phyloP scores from a whole-genome alignment of 805 yeast species.

The Torulaspora quercuum region DNA sequence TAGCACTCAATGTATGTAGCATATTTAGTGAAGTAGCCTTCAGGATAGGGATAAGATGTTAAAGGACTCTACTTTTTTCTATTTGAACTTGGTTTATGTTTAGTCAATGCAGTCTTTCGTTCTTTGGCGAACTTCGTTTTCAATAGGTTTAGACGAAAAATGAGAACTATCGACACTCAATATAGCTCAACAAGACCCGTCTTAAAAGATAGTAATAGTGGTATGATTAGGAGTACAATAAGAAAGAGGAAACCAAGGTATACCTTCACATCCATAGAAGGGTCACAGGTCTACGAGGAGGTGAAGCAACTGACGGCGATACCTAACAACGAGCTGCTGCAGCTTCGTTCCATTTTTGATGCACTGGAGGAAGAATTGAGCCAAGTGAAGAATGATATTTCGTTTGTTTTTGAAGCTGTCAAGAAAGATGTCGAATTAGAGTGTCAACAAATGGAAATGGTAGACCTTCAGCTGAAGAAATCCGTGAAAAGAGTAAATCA shows the following conservation, averaged over 20 bases:
- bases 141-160: too few relatives aligned
- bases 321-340: slow-evolving; percentile 17
- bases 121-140: too few relatives aligned
- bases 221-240: slow-evolving; percentile 4
- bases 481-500: slow-evolving; percentile 26
- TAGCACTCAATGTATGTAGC: slow-evolving; percentile 20
- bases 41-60: too few relatives aligned
- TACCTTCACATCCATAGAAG: slow-evolving; percentile 16
- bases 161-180: too few relatives aligned
- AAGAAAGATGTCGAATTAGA: slow-evolving; percentile 35
- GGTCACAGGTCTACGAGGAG: slow-evolving; percentile 17
- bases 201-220: too few relatives aligned
- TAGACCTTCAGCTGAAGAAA: slow-evolving; percentile 24
- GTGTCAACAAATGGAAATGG: slow-evolving; percentile 28
- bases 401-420: slow-evolving; percentile 19
- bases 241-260: slow-evolving; percentile 11
- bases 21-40: background rate
- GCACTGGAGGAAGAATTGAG: slow-evolving; percentile 23
- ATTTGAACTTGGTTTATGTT: too few relatives aligned
- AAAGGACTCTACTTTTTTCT: too few relatives aligned
- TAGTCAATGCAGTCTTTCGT: too few relatives aligned
- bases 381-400: slow-evolving; percentile 25
- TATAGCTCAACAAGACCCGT: too few relatives aligned
- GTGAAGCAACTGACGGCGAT: slow-evolving; percentile 18
- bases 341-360: slow-evolving; percentile 25